Conservation (phyloP, 306 rosid genomes). For the Inga laurina region DNA sequence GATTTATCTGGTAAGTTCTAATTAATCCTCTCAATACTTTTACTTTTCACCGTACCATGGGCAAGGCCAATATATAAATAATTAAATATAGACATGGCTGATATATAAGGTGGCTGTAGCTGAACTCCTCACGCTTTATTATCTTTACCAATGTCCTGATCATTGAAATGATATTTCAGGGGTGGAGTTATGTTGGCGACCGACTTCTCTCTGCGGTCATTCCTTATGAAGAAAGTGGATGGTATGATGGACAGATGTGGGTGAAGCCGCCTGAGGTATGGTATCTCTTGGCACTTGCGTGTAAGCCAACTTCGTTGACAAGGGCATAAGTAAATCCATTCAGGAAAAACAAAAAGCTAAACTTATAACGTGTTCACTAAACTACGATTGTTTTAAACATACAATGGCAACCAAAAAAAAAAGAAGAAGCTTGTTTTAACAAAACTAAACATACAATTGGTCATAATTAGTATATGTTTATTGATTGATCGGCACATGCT, state of each 20-base stretch:
- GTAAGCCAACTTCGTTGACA: conserved; percentile 8
- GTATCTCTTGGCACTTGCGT: conserved; percentile 1
- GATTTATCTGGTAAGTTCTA: conserved; percentile 78
- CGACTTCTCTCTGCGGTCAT: conserved; percentile 95
- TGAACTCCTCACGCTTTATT: conserved; percentile 17
- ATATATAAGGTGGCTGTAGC: neutral
- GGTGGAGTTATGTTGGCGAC: conserved; percentile 99
- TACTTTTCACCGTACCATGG: neutral
- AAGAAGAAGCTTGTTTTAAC: neutral
- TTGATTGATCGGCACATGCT: neutral
- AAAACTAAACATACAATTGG: neutral
- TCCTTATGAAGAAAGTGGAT: conserved; percentile 97
- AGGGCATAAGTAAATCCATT: neutral
- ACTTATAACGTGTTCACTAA: neutral
- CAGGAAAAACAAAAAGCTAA: neutral
- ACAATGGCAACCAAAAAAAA: no score
- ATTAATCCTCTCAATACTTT: conserved; percentile 1
- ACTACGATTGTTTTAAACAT: no score
- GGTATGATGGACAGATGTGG: conserved; percentile 99
- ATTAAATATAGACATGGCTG: neutral
- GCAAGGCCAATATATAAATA: conserved; percentile 1
- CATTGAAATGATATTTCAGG: conserved; percentile 49
- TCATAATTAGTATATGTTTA: conserved; percentile 11
- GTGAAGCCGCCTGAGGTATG: conserved; percentile 95
- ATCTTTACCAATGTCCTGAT: conserved; percentile 12